A percentile compares a stretch with the other conserved stretches of the same genome.
phyloP scores from a whole-genome alignment of 164 flowering plant genomes.

The Aristolochia fimbriata region DNA sequence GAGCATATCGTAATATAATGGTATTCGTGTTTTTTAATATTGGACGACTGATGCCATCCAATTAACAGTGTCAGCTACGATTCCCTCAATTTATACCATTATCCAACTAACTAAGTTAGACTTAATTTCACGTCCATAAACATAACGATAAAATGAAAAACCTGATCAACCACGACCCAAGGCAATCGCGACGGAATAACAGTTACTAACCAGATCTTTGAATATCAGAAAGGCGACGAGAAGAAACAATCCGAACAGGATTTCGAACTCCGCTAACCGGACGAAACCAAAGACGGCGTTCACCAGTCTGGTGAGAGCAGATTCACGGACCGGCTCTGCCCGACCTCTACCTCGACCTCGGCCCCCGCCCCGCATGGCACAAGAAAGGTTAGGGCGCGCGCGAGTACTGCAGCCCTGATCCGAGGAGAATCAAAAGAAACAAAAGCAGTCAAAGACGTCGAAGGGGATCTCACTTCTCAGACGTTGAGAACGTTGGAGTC shows the following conservation, averaged over 20 bases:
- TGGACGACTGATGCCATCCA: too few relatives aligned
- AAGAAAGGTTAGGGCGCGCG: too few relatives aligned
- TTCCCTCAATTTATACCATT: too few relatives aligned
- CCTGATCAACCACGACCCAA: too few relatives aligned
- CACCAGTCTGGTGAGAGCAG: slow-evolving; percentile 37
- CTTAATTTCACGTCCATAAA: not conserved
- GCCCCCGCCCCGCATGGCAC: not conserved
- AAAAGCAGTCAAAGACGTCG: not conserved
- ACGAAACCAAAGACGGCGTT: slow-evolving; percentile 43
- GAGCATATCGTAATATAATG: too few relatives aligned
- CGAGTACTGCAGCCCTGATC: not conserved
- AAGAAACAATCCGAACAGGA: slow-evolving; percentile 73
- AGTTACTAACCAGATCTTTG: slow-evolving; percentile 65
- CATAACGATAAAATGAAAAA: too few relatives aligned
- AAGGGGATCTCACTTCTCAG: not conserved
- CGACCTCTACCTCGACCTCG: slow-evolving; percentile 6
- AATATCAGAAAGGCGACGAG: slow-evolving; percentile 65
- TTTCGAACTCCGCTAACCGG: slow-evolving; percentile 74
- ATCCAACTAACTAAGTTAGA: not conserved
- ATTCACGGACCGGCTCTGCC: slow-evolving; percentile 20
- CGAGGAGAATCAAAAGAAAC: not conserved
- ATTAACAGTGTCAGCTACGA: too few relatives aligned
- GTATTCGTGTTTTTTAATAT: too few relatives aligned
- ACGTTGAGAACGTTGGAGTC: too few relatives aligned
- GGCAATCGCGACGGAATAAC: not conserved